phyloP scores from a whole-genome alignment of 2,329 filamentous ascomycete genomes.

The Aureobasidium sp. region DNA sequence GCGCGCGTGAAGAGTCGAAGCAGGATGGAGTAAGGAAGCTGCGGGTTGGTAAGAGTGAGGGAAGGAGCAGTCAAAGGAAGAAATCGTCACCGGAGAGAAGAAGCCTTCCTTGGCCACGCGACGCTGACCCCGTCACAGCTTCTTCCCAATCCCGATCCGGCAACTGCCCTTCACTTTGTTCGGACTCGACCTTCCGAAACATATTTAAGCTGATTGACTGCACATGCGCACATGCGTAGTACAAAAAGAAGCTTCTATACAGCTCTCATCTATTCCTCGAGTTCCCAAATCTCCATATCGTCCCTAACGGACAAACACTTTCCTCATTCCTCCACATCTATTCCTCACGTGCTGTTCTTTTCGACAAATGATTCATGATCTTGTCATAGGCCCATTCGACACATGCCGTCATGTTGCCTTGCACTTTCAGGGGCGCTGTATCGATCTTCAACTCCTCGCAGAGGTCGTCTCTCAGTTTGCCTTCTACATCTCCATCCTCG shows the following conservation, averaged over 20 bases:
- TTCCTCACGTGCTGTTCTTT: background rate
- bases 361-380: constrained; percentile 17
- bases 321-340: background rate
- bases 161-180: background rate
- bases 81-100: constrained; percentile 5
- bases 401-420: constrained; percentile 30
- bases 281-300: background rate
- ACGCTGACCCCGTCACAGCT: background rate
- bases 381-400: constrained; percentile 33
- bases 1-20: background rate
- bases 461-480: constrained; percentile 43
- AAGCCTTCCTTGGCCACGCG: constrained; percentile 5
- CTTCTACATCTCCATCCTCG: constrained; percentile 58
- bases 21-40: too few relatives aligned
- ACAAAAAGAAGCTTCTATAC: background rate
- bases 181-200: background rate
- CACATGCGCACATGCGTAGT: background rate
- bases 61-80: background rate
- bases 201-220: too few relatives aligned
- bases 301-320: background rate
- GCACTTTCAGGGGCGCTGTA: constrained; percentile 25
- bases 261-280: background rate
- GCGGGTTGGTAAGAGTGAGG: background rate
- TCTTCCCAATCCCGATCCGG: background rate
- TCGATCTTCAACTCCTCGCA: constrained; percentile 24